Evolutionary conservation across 2,329 filamentous ascomycete species (phyloP), one percentile per base, ranked within the genome.

Genomic region (Didymella lethalis): DNA sequence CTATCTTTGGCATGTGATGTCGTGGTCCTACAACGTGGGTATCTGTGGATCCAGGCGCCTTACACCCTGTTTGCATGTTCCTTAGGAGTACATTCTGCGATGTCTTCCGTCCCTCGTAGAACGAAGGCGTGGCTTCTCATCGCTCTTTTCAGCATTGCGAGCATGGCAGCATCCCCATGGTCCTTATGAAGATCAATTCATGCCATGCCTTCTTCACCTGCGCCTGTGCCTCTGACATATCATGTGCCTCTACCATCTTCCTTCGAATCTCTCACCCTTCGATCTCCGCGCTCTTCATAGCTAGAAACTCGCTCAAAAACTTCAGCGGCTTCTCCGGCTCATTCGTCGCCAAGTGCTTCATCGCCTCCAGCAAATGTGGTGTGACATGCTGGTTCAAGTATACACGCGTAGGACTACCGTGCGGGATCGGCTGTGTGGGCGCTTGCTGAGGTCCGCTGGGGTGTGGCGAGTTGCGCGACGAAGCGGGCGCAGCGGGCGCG

Each of bases 301-400:
- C 77, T 63, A 84, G 64, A 67, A 80, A 84, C 49, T 83, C 80
- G 18, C 78, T 76, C 54, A 84, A 66, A 75, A 78, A 83, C 63
- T 79, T 76, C 56, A 84, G 62, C 56, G 82, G 82, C 68, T 83
- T 83, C 62, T 83, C 81, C 0, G 82, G 82, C 77, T 83, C 81
- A 50, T 78, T 71, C n/a, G 78, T 77, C 18, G 78, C 81, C 46
- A 83, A 60, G 69, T 80, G 78, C 73, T 83, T 84, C 81, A 83
- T 83, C 6, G 79, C 82, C 67, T 84, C 82, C 41, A 84, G 69
- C 67, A 83, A 64, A 70, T 83, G 77, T 53, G 81, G 82, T 43
- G 81, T 84, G 32, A 83, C 75, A 64, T 82, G 73, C 65, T 78
- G 74, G 61, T 83, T 84, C 62, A 84, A 65, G 64, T 82, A 83